Evolutionary conservation across 768 basidiomycete species (phyloP), one percentile per base, ranked within the genome.

Genomic region (Daedalea quercina): DNA sequence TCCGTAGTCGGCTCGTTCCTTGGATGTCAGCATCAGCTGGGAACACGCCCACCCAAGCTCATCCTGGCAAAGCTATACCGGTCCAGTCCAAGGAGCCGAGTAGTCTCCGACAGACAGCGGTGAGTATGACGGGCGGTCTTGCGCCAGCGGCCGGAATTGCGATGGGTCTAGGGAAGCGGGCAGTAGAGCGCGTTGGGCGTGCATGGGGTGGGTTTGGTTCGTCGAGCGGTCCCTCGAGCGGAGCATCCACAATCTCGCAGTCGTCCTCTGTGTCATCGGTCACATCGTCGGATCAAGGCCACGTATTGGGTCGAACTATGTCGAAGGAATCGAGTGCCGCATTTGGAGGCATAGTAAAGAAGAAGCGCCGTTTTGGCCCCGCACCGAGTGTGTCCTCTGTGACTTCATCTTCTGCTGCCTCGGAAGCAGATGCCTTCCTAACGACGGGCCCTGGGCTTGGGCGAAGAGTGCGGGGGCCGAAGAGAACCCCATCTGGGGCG

Each of bases 111-210:
- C 84, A 81, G 61, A 81, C 84, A n/a, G 78, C 87, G 17, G 76
- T 89, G 56, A 88, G 86, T 60, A 82, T 90, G 71, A 79, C 84
- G 2, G 76, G 75, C 35, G 76, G 81, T 40, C 74, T 87, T 45
- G 81, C 82, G 2, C 85, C 86, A 24, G 84, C 83, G 20, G 85
- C 85, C 17, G 87, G 86, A 9, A 74, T 87, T 9, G 88, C 87
- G 9, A 62, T 68, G 50, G 70, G 68, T 11, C 62, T 74, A 25
- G 70, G 71, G 20, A 84, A 82, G 62, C 78, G 84, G 52, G 87
- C 89, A 2, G 86, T 87, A 2, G 87, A 89, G 69, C 85, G 81
- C 66, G 64, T 64, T 35, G 82, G 83, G 35, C 77, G 80, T 37
- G 82, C 78, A 20, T 83, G 77, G 77, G 81, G 76, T 49, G 74